Evolutionary conservation across 129 eudicot genomes (phyloP).

Genomic region (sunflower (Helianthus annuus)): DNA sequence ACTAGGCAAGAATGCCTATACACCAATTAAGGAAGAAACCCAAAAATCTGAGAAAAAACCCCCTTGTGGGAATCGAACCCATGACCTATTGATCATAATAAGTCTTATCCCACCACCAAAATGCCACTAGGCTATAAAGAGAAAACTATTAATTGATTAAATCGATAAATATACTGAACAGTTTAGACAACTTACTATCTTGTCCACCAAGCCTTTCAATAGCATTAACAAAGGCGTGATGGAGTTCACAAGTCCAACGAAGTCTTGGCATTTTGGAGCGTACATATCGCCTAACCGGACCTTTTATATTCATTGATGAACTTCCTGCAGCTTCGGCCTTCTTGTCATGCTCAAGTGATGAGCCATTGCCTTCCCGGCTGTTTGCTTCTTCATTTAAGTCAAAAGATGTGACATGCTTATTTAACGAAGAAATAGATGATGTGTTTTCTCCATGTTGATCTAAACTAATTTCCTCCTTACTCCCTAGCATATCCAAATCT

Average conservation of each 20-base stretch:
- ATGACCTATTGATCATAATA: too few relatives aligned
- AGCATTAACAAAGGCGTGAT: conserved; percentile 77
- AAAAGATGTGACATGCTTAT: conserved; percentile 41
- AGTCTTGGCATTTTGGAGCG: conserved; percentile 86
- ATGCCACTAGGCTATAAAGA: too few relatives aligned
- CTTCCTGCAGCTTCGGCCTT: conserved; percentile 27
- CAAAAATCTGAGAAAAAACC: too few relatives aligned
- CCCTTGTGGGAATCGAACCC: too few relatives aligned
- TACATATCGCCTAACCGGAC: conserved; percentile 58
- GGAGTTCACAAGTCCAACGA: conserved; percentile 92
- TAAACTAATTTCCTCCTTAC: conserved; percentile 21
- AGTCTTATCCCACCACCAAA: too few relatives aligned
- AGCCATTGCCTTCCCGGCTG: conserved; percentile 23
- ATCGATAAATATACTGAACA: background rate
- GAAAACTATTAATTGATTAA: background rate
- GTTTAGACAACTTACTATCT: conserved; percentile 63
- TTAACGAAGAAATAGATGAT: conserved; percentile 43
- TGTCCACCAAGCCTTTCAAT: conserved; percentile 86
- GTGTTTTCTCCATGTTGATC: conserved; percentile 34
- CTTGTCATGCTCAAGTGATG: conserved; percentile 33
- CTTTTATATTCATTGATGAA: conserved; percentile 38
- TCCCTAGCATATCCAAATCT: conserved; percentile 33
- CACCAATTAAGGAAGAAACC: too few relatives aligned
- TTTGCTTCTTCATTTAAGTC: conserved; percentile 76
- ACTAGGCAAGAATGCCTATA: too few relatives aligned